Evolutionary conservation across 1,139 yeast genomes (phyloP), one percentile per base, ranked within the genome.

Genomic region (Hemisphaericaspora subhashii): DNA sequence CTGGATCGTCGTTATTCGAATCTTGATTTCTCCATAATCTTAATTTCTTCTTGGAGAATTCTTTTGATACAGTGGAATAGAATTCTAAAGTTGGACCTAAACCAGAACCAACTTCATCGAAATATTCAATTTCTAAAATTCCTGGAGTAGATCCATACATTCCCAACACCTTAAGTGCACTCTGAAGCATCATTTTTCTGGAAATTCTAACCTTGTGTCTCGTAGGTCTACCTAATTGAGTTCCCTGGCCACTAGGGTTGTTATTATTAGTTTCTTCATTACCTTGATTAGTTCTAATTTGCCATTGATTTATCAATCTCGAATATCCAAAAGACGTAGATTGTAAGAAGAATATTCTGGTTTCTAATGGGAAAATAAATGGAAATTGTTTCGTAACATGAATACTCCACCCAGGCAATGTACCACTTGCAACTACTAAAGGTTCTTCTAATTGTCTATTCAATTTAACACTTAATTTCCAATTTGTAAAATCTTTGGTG

Each of bases 61-160:
- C 92, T 45, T 70, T 79, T 0, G 97, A 88, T 4, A 87, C 92
- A 11, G 75, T 68, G 0, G 97, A 81, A 56, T 88, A 92, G 55
- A 92, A 92, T 59, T 92, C 98, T 45, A 90, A 69, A 0, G 98
- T 92, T 2, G 98, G 98, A 0, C 98, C 98, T 37, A 89, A 65
- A 0, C 98, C 98, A 1, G 96, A 84, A 10, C 98, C 98, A n/a
- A 77, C 96, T 57, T 92, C 98, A 51, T 85, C 90, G 49, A 77
- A 82, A 54, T 86, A 92, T 56, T 90, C 97, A 43, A 92, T 83
- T 52, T 92, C 98, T 33, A 92, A 66, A 6, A 87, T 72, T 27
- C 89, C 86, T 0, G 96, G 92, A 13, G 84, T 77, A 0, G 88
- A 66, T 0, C 95, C 96, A 58, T 88, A 85, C 40, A 79, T 67